Base-by-base conservation (phyloP, 208 protist genomes). In the Crithidia mellificae region DNA sequence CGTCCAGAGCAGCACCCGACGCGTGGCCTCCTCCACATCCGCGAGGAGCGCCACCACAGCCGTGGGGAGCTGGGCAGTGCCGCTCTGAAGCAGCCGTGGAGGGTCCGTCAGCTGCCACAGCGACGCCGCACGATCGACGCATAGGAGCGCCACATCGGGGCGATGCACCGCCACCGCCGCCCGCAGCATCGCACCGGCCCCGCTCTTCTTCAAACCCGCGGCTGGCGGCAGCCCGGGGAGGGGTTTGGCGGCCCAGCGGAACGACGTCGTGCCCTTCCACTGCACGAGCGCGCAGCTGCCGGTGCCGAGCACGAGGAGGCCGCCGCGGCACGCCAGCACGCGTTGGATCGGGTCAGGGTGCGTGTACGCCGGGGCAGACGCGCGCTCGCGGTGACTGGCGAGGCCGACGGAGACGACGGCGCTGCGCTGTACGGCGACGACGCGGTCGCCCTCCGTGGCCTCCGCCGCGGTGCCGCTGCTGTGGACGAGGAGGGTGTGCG, bases 401-500 rank as follows among this genome's bases (percentile, higher is more conserved):
- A 65, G 59, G 15, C 32, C 32, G 34, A 74, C 43, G 7, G 61
- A 44, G 43, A 46, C 39, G 29, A 74, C 7, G 22, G 62, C 38
- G 20, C 15, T 24, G 46, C 49, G 70, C 63, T 70, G 70, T 11
- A 76, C 63, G 0, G 70, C 62, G 2, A 76, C 70, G 6, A 76
- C 63, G 34, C 43, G 54, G 63, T 76, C 70, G 12, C 15, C 47
- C 6, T 46, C 70, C 1, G 39, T 19, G 0, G 62, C 38, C 2
- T 36, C 27, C 0, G 39, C 14, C 2, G 58, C 19, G 3, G 38
- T 1, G 34, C 15, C 53, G 4, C 14, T 56, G 20, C 47, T 30
- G 54, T 80, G 81, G 15, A 77, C 83, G 6, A 80, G 55, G 38
- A 73, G 36, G 9, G 56, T 32, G 9, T 76, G 52, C 30, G 61